Base-by-base conservation (phyloP, 2,329 filamentous ascomycete genomes). In the Stagonosporopsis rhizophila region DNA sequence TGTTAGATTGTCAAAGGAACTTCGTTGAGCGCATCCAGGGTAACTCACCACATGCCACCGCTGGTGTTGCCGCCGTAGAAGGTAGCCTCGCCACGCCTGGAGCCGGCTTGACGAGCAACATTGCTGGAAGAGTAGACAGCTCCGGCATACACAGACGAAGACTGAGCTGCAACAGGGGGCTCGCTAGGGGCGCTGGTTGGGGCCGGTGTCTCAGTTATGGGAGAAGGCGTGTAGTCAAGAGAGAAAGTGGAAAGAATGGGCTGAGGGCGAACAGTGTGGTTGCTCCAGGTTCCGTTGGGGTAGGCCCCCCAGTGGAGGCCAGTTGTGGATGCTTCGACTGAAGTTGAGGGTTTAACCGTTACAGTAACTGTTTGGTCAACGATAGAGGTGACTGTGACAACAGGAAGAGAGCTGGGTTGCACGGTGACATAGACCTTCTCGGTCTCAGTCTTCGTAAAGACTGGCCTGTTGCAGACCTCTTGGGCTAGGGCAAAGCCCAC, bases 41-140 rank as follows among this genome's bases (percentile, higher is more conserved):
- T 7, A 8, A 45, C 52, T 34, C 28, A 55, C 28, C 87, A 90
- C 56, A 80, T 81, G 59, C 87, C 87, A 35, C 86, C 86, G 5
- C 75, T 71, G 2, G 86, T 69, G 68, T 76, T 75, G 7, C 74
- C 73, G 28, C 70, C 72, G 52, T 77, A 76, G 64, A 68, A 74
- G 7, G 73, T 76, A n/a, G 73, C 75, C 23, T 70, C 53, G 23
- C 75, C 75, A 35, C 42, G 39, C 32, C 66, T 66, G 35, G 60
- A 60, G 28, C 42, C 59, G 23, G 53, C 35, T n/a, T 44, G 19
- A n/a, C n/a, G n/a, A n/a, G 22, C 45, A n/a, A 19, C 44, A 4
- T 52, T 9, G 14, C 46, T 19, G 20, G 34, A 20, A 7, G 53
- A 38, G 6, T 44, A 9, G 28, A 23, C 46, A 30, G 37, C 42